Percentiles rank a stretch among this genome's conserved stretches.
Conservation (phyloP, 257 asterid species). For the Solanum ossicruentum region DNA sequence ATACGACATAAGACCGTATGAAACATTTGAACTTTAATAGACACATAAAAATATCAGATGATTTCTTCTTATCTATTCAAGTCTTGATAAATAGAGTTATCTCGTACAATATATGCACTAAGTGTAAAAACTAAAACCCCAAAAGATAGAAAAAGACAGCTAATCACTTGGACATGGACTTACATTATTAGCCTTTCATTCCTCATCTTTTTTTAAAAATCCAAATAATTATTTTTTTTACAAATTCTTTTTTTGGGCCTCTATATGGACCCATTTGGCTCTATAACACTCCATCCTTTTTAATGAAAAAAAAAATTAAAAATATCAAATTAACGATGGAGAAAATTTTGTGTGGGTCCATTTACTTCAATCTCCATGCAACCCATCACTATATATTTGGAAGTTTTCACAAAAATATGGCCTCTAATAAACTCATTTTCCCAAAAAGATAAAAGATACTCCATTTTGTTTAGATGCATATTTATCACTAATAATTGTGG, state of each 20-base stretch:
- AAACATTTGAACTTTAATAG: not conserved
- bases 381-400: not conserved
- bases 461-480: not conserved
- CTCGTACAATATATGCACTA: too few species aligned
- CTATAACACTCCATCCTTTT: not conserved
- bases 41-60: not conserved
- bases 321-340: not conserved
- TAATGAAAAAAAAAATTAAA: not conserved
- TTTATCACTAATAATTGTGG: not conserved
- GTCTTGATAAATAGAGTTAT: not conserved
- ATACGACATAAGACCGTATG: too few species aligned
- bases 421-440: not conserved
- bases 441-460: not conserved
- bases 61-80: not conserved
- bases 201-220: not conserved
- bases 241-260: not conserved
- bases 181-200: slow-evolving; percentile 8
- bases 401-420: not conserved
- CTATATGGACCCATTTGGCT: not conserved
- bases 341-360: not conserved
- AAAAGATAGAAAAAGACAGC: not conserved
- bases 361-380: not conserved
- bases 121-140: not conserved
- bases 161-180: not conserved
- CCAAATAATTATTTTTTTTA: not conserved